Base-by-base conservation (phyloP, 768 basidiomycete species). In the Clitopilus passeckerianus region DNA sequence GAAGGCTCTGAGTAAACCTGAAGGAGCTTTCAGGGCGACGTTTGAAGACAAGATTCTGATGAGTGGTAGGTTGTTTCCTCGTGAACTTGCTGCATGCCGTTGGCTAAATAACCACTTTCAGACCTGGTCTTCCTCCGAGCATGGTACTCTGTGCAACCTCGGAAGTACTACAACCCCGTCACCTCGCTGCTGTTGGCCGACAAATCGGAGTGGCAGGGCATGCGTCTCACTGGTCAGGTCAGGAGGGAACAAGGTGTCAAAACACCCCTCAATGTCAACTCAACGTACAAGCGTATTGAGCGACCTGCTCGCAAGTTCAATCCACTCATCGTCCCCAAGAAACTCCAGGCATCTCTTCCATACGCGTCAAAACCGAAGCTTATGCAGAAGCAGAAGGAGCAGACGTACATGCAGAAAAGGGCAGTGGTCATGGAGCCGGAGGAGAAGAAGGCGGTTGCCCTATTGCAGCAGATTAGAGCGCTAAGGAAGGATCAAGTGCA, bases 21-120 rank as follows among this genome's bases (percentile, higher is more conserved):
- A 97, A 59, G 97, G 97, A 8, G 86, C 91, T 5, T 98, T 92
- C 80, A 81, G 97, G 63, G 97, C 96, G 2, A 95, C 95, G 12
- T 99, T 98, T 72, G 97, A 99, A 74, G 97, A 99, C 72, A 98
- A 98, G 77, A 80, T 98, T 7, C 80, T 98, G 62, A 93, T 89
- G 87, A 94, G 94, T 65, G 95, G 95, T 95, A 71, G 59, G 90
- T 82, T 0, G 34, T 33, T 58, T 16, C 58, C 60, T 34, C 34
- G 18, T 7, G 58, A 58, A 14, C 54, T 20, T 23, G n/a, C 22
- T 54, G 44, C 41, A 6, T 24, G 56, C 37, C 27, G 15, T 57
- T 57, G 18, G 56, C 23, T 59, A 18, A 44, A 46, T 50, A 3
- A 22, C 30, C 23, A n/a, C 20, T 53, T 50, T 43, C 58, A 95